Percentiles rank a stretch among this genome's conserved stretches.
phyloP scores from a whole-genome alignment of 2,329 filamentous ascomycete species.

The Cercospora janseana region DNA sequence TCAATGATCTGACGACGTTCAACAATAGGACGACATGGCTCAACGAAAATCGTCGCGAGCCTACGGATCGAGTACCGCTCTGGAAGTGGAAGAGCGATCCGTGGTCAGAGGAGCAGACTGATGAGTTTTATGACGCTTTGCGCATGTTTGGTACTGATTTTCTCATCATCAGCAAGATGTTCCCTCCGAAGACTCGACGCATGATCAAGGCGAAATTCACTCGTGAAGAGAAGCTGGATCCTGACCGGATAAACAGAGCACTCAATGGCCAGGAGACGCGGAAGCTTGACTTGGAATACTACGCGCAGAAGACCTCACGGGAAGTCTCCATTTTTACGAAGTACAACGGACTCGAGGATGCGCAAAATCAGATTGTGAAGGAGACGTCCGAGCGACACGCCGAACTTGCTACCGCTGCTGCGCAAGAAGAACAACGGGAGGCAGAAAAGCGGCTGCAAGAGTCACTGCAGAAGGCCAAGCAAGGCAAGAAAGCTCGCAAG shows the following conservation, averaged over 20 bases:
- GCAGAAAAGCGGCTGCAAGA: conserved; percentile 36
- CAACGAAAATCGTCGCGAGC: conserved; percentile 56
- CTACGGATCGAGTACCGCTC: conserved; percentile 44
- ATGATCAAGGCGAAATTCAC: conserved; percentile 82
- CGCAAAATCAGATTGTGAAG: conserved; percentile 37
- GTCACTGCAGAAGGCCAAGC: conserved; percentile 33
- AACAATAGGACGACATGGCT: conserved; percentile 69
- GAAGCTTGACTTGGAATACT: conserved; percentile 43
- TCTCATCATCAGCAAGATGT: conserved; percentile 73
- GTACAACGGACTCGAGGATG: conserved; percentile 36
- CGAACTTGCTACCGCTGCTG: conserved; percentile 37
- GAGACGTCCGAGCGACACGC: conserved; percentile 35
- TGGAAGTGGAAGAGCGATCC: conserved; percentile 55
- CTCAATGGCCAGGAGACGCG: conserved; percentile 50
- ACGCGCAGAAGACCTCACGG: conserved; percentile 40
- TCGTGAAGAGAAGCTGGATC: conserved; percentile 69
- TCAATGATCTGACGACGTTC: conserved; percentile 73
- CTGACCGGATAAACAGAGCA: conserved; percentile 61
- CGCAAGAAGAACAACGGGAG: conserved; percentile 39
- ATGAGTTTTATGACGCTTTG: conserved; percentile 72
- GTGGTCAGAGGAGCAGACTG: conserved; percentile 71
- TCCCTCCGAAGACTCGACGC: conserved; percentile 67
- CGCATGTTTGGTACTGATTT: conserved; percentile 81
- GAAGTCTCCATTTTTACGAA: conserved; percentile 41
- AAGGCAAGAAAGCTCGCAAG: conserved; percentile 36